Evolutionary conservation across 495 filamentous ascomycete genomes (phyloP), one percentile per base, ranked within the genome.

Genomic region (Astrothelium macrocarpum): DNA sequence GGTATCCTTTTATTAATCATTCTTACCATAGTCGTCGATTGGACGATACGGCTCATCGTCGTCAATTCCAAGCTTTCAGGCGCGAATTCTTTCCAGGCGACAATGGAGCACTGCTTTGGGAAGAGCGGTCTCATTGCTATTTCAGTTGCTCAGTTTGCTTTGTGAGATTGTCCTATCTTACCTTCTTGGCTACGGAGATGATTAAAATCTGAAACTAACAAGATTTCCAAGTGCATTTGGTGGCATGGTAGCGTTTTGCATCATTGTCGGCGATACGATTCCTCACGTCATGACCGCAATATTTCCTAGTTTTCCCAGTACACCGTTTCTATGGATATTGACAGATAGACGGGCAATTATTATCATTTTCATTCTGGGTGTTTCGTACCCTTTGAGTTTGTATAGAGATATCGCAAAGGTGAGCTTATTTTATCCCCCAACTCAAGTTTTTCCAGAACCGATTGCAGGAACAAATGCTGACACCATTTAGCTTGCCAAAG

Each of bases 371-470:
- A 87, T 88, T 62, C 63, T 96, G 64, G 84, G 88, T 34, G 78
- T 97, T 32, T 96, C 91, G n/a, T 98, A 90, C 71, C 94, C 94
- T 7, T 74, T 98, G 62, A 90, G 90, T 62, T 75, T 97, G 59
- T 97, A 98, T 79, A 78, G 94, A 69, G 94, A 98, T 76, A 97
- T 98, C 81, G 90, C 94, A 31, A 97, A 97, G 84, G 91, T 93
- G 77, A 67, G 76, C 72, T 45, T 65, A 46, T 23, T 59, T 56
- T 29, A 28, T 56, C 29, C 14, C 45, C 18, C 34, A 62, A 12
- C 25, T 49, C 46, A 28, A 59, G 7, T 34, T 23, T 14, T 49
- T 2, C n/a, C 16, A 5, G 28, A 23, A 20, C 14, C 20, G 18
- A 9, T 5, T 43, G 23, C 14, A 14, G 34, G 26, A 0, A 31